Conservation (phyloP, 257 asterid genomes). For the Solanum lycopersicoides region DNA sequence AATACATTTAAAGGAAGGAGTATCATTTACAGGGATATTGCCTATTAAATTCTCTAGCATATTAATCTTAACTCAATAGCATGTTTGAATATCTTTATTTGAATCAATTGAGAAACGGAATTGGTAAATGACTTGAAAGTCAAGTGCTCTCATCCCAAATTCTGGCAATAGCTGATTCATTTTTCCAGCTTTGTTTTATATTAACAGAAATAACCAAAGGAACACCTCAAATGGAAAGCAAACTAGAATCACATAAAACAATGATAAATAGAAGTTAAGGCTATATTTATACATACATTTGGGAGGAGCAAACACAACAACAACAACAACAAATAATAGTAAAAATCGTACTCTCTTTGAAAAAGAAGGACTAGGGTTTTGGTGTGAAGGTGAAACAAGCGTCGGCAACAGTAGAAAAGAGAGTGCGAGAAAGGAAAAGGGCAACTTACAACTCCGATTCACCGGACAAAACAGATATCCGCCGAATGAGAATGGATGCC, state of each 20-base stretch:
- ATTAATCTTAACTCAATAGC: not conserved
- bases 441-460: not conserved
- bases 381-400: not conserved
- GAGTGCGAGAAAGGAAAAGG: not conserved
- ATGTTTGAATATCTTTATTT: not conserved
- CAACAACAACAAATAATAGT: not conserved
- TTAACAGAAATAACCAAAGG: not conserved
- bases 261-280: not conserved
- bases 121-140: not conserved
- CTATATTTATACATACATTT: not conserved
- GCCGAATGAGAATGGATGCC: not conserved
- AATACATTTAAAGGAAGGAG: not conserved
- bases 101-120: not conserved
- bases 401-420: not conserved
- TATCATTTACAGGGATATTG: not conserved
- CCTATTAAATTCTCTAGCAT: not conserved
- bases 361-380: not conserved
- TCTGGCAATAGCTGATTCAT: not conserved
- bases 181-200: not conserved
- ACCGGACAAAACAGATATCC: not conserved
- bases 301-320: not conserved
- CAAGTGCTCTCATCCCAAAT: not conserved
- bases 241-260: not conserved
- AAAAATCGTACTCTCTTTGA: not conserved
- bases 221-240: not conserved